Evolutionary conservation across 257 asterid species (phyloP).

Genomic region (Forsythia suspensa): DNA sequence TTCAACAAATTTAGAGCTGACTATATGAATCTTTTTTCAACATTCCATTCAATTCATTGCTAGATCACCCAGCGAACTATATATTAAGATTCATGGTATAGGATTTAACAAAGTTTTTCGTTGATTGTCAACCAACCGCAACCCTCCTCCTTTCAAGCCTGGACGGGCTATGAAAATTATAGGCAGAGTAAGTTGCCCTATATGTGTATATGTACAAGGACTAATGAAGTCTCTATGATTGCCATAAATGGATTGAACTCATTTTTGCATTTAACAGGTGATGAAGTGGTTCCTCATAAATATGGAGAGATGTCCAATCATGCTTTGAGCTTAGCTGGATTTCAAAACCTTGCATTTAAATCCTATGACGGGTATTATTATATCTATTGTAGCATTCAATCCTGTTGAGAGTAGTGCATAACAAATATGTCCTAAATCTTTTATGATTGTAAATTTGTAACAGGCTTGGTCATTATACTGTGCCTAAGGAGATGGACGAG

Average conservation of each 20-base stretch:
- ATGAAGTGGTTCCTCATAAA: conserved; percentile 76
- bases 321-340: conserved; percentile 77
- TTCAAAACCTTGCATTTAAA: conserved; percentile 60
- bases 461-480: conserved; percentile 92
- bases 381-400: not conserved
- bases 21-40: too few species aligned
- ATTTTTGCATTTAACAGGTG: conserved; percentile 48
- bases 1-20: too few species aligned
- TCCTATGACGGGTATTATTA: conserved; percentile 75
- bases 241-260: conserved; percentile 1
- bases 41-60: too few species aligned
- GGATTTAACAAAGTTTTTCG: too few species aligned
- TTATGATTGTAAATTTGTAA: conserved; percentile 6
- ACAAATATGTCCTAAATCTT: not conserved
- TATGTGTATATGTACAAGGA: not conserved
- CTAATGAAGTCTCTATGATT: not conserved
- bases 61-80: too few species aligned
- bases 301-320: conserved; percentile 78
- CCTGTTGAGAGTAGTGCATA: not conserved
- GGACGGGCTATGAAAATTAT: too few species aligned
- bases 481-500: conserved; percentile 95
- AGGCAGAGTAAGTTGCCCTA: too few species aligned
- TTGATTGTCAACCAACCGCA: too few species aligned
- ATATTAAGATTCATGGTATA: too few species aligned
- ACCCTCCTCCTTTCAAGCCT: too few species aligned